Evolutionary conservation across 2,329 filamentous ascomycete genomes (phyloP).

Genomic region (Trichoderma polysporum): DNA sequence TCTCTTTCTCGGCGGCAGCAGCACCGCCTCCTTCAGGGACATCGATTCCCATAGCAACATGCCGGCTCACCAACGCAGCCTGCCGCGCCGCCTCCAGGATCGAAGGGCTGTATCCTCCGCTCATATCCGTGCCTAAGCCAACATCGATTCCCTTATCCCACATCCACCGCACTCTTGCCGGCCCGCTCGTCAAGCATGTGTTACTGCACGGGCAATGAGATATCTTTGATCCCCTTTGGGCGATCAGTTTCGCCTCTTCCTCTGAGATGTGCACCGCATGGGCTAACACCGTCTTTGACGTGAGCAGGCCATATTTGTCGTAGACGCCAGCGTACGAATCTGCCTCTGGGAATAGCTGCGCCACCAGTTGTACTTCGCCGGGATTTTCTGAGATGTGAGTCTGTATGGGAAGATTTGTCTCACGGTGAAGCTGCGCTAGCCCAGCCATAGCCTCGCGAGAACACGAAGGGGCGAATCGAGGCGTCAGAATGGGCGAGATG

Average conservation of each 20-base stretch:
- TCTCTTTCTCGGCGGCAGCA: background rate
- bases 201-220: constrained; percentile 89
- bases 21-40: constrained; percentile 28
- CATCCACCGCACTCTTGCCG: constrained; percentile 71
- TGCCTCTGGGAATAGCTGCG: constrained; percentile 63
- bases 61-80: constrained; percentile 74
- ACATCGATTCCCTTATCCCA: constrained; percentile 74
- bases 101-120: constrained; percentile 79
- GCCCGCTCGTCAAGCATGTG: constrained; percentile 74
- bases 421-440: constrained; percentile 63
- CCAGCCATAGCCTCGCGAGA: constrained; percentile 57
- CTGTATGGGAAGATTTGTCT: constrained; percentile 69
- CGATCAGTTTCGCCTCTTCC: constrained; percentile 65
- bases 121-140: constrained; percentile 87
- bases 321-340: constrained; percentile 75
- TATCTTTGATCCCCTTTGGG: constrained; percentile 61
- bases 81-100: constrained; percentile 82
- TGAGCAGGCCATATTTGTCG: constrained; percentile 69
- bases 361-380: constrained; percentile 70
- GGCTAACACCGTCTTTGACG: constrained; percentile 73
- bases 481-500: constrained; percentile 78
- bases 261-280: constrained; percentile 77
- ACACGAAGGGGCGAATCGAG: constrained; percentile 65
- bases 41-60: constrained; percentile 57
- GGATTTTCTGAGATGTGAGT: constrained; percentile 88